These are phyloP conservation scores for Volvox africanus DNA, from an alignment of 139 green algal genomes.

Conservation along the genomic window DNA sequence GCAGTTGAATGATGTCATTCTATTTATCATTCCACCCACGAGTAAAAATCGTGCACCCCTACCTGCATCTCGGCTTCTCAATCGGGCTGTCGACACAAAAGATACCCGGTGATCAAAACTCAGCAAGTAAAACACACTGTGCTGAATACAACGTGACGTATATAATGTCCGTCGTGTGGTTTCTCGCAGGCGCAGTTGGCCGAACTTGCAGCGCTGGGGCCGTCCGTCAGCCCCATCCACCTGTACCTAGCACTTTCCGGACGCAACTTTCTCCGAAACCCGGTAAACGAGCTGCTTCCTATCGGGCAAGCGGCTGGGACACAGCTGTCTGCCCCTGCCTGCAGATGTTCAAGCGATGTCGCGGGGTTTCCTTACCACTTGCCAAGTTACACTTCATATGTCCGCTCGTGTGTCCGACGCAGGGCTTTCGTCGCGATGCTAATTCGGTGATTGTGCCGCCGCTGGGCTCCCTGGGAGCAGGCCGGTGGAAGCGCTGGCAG, in stretches of 20 bases:
- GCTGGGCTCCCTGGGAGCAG: neutral
- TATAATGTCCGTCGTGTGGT: neutral
- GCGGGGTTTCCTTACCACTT: neutral
- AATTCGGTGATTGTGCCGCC: neutral
- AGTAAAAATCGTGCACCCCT: no score
- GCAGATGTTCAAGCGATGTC: neutral
- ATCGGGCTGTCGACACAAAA: no score
- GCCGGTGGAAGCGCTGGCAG: neutral
- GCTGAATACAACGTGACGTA: neutral
- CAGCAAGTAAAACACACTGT: neutral
- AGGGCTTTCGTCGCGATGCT: neutral
- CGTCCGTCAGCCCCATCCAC: neutral
- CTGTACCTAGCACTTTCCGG: slow-evolving; percentile 18
- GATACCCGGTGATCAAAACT: neutral
- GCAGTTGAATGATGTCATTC: neutral
- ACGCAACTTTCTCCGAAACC: slow-evolving; percentile 35
- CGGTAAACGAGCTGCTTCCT: neutral
- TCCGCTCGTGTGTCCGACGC: neutral
- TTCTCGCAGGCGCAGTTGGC: neutral
- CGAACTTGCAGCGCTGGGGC: neutral
- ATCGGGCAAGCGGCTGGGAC: neutral
- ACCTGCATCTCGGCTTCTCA: neutral
- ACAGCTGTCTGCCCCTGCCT: neutral
- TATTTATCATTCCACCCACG: neutral
- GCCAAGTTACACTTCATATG: neutral